Evolutionary conservation across 2,329 filamentous ascomycete species (phyloP), one percentile per base, ranked within the genome.

Genomic region (Chrysoporthe puriensis): DNA sequence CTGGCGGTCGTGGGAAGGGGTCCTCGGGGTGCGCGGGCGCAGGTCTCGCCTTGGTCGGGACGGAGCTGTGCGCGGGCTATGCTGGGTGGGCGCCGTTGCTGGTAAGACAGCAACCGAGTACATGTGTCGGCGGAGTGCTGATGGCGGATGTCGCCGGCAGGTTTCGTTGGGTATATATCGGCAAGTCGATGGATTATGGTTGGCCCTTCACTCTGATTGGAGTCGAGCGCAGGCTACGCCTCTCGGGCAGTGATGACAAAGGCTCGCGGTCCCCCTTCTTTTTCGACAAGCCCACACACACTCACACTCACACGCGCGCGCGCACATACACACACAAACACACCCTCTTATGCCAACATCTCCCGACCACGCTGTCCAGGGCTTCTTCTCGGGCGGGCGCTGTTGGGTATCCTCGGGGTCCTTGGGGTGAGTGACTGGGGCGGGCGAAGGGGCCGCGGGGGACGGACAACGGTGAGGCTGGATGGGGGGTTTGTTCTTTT

Each of bases 101-200:
- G 70, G 73, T 73, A 68, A 67, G 73, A 72, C 72, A 73, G 72
- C 75, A 76, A 64, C 44, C 67, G 73, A 72, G 75, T 70, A 77
- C 79, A 81, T 81, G 71, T 79, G 76, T 75, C 75, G 72, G 68
- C 67, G 73, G 69, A 61, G 72, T 67, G 70, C 70, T 70, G 71
- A 72, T 74, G 66, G 70, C 62, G 64, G 68, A 60, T 44, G 64
- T 63, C 56, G 63, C 59, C 52, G 67, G 67, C 71, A 72, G 70
- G 68, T 72, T 70, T 50, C 54, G 69, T 62, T 66, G 42, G 66
- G 62, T 67, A 64, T 65, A 59, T 64, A 54, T 66, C 58, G 66
- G 67, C 57, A 65, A 65, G 66, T 67, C 67, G 66, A 66, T 67
- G 26, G 69, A 50, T 52, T 58, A 59, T 68, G 62, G 62, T 62